phyloP scores from a whole-genome alignment of 2,329 filamentous ascomycete species.

The Elsinoe perseae region DNA sequence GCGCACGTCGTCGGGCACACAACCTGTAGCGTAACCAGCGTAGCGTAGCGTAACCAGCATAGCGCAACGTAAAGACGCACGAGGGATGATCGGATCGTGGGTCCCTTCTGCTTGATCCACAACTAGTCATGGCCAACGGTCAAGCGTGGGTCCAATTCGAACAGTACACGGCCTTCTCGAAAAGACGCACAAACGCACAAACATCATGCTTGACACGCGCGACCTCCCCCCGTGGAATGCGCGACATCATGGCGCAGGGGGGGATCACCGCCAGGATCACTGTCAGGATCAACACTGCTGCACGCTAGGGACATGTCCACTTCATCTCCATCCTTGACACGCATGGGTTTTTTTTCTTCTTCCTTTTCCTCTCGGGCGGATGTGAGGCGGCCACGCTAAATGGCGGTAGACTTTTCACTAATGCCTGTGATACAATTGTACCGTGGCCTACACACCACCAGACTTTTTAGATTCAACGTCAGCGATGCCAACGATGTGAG shows the following conservation, averaged over 20 bases:
- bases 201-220: background rate
- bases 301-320: too few species aligned
- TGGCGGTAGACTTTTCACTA: background rate
- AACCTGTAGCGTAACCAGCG: too few species aligned
- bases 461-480: background rate
- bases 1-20: conserved; percentile 3
- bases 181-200: background rate
- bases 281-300: too few species aligned
- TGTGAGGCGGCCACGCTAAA: background rate
- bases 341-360: background rate
- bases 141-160: background rate
- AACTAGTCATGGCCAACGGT: background rate
- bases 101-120: background rate
- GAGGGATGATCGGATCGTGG: conserved; percentile 2
- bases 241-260: conserved; percentile 3
- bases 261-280: background rate
- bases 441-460: conserved; percentile 2
- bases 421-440: background rate
- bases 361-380: conserved; percentile 7
- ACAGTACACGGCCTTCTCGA: background rate
- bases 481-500: background rate
- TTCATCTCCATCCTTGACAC: background rate
- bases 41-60: too few species aligned
- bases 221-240: background rate
- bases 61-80: background rate